These are phyloP conservation scores for Saccharomycopsis lassenensis DNA, from an alignment of 805 yeast species.

Conservation along the genomic window DNA sequence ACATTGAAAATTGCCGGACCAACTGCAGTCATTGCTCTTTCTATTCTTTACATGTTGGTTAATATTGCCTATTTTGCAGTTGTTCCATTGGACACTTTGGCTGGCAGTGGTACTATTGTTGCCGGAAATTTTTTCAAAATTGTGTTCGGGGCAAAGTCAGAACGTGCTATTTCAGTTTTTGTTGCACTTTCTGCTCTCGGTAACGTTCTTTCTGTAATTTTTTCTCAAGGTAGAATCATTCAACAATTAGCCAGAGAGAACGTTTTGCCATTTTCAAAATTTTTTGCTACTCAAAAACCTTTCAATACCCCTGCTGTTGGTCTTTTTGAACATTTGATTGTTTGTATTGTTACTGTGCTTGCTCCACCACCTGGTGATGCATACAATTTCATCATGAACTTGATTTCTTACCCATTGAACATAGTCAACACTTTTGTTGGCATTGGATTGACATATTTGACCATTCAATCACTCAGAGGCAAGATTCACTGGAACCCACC, in stretches of 20 bases:
- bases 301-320: slow-evolving; percentile 68
- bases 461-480: slow-evolving; percentile 41
- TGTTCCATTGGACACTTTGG: slow-evolving; percentile 54
- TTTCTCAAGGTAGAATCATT: slow-evolving; percentile 71
- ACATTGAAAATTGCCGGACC: slow-evolving; percentile 71
- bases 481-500: slow-evolving; percentile 58
- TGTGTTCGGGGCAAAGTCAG: slow-evolving; percentile 61
- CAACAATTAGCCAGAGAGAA: slow-evolving; percentile 81
- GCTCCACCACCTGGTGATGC: slow-evolving; percentile 89
- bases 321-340: slow-evolving; percentile 63
- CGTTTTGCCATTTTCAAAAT: slow-evolving; percentile 57
- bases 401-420: slow-evolving; percentile 74
- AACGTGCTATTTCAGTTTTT: slow-evolving; percentile 64
- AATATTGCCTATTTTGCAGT: slow-evolving; percentile 77
- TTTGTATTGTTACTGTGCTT: slow-evolving; percentile 59
- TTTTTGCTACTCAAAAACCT: slow-evolving; percentile 64
- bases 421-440: slow-evolving; percentile 61
- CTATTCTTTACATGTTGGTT: slow-evolving; percentile 61
- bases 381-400: slow-evolving; percentile 66
- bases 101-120: slow-evolving; percentile 52
- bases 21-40: slow-evolving; percentile 46
- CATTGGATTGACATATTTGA: slow-evolving; percentile 48
- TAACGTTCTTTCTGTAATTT: slow-evolving; percentile 69
- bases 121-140: slow-evolving; percentile 68
- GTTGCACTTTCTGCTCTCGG: slow-evolving; percentile 78